Base-by-base conservation (phyloP, 768 basidiomycete genomes). In the Chalciporus chontae region DNA sequence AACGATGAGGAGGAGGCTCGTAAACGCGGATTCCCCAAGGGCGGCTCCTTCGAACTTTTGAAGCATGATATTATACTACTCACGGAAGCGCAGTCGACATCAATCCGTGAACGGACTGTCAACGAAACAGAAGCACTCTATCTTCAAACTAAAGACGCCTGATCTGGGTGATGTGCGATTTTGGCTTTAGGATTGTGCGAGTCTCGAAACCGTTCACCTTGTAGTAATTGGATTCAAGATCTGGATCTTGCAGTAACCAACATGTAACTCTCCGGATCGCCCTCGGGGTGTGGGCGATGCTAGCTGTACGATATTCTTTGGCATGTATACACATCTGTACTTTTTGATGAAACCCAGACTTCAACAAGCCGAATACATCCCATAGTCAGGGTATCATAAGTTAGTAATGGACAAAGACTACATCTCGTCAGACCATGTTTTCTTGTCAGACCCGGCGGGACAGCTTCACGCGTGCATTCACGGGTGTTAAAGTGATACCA, bases 1-100 rank as follows among this genome's bases (percentile, higher is more conserved):
- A 67, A 75, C 1, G 81, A 88, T 51, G 73, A 75, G 7, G 68
- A 61, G 11, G 71, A 84, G 51, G 77, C 81, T 5, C 73, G 77
- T 47, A 73, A 77, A 52, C 78, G 81, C 34, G 67, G 69, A 18
- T 78, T 79, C 58, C 67, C 71, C 17, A 69, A 66, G 38, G 74
- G 73, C 13, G 68, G 69, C 6, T 66, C 76, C 15, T 80, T 78
- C 72, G 76, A 72, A 65, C 62, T 77, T 23, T 65, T 82, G 50
- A 59, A 74, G 34, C 64, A 58, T 18, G 78, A 82, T 53, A 67
- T 81, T 41, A 60, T 77, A 7, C 62, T 82, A 0, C 65, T 74
- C 29, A 73, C 72, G 4, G 69, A 70, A 46, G 73, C 64, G 24
- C 72, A 80, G 58, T 70, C 73, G 3, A 63, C 62, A 37, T 52